Conservation (phyloP, 2,329 filamentous ascomycete genomes). For the Trichoderma pleuroti region DNA sequence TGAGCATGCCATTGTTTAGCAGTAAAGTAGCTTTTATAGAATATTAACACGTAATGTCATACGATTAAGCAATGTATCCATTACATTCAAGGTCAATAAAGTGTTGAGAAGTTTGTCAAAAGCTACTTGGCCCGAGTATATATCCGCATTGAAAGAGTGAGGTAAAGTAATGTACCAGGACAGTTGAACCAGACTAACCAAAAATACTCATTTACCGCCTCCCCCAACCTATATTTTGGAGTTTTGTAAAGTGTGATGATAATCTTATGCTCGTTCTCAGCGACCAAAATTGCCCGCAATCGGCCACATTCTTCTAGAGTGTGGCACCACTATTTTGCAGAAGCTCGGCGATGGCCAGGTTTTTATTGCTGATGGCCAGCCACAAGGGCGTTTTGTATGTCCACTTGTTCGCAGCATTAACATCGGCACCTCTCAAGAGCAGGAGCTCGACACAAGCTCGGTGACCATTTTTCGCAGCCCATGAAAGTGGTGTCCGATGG, state of each 20-base stretch:
- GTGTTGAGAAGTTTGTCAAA: rapidly evolving
- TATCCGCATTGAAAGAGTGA: background rate
- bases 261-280: too few relatives aligned
- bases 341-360: background rate
- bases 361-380: too few relatives aligned
- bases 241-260: background rate
- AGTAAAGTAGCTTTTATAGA: background rate
- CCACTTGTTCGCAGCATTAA: too few relatives aligned
- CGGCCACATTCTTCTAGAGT: background rate
- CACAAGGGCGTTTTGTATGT: background rate
- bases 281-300: background rate
- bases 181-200: too few relatives aligned
- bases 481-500: too few relatives aligned
- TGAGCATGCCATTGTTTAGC: background rate
- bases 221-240: too few relatives aligned
- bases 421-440: too few relatives aligned
- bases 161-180: too few relatives aligned
- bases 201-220: too few relatives aligned
- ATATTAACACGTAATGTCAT: background rate
- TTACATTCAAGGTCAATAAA: background rate
- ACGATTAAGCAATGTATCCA: background rate
- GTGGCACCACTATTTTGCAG: background rate
- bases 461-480: background rate
- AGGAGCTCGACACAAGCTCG: too few relatives aligned
- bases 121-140: background rate